These are phyloP conservation scores for Microdochium trichocladiopsis DNA, from an alignment of 2,329 filamentous ascomycete genomes.

Conservation along the genomic window DNA sequence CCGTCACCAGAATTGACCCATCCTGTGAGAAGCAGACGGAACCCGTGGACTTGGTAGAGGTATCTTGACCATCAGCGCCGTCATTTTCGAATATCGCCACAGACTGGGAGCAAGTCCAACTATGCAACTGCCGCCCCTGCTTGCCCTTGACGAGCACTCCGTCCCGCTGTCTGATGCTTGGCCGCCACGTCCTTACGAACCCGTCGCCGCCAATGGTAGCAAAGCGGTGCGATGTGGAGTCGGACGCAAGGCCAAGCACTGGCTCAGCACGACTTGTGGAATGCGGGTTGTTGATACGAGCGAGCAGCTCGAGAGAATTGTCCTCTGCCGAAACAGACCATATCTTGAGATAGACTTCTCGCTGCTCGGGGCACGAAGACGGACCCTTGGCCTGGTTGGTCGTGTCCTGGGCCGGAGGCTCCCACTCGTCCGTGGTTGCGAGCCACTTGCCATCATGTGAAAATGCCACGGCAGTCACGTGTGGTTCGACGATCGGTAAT, in stretches of 20 bases:
- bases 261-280: constrained; percentile 44
- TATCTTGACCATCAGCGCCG: constrained; percentile 27
- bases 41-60: constrained; percentile 40
- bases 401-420: constrained; percentile 63
- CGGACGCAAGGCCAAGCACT: constrained; percentile 67
- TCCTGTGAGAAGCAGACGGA: constrained; percentile 75
- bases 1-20: constrained; percentile 73
- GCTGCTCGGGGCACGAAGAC: constrained; percentile 29
- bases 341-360: constrained; percentile 83
- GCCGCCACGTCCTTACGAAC: constrained; percentile 73
- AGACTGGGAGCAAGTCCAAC: constrained; percentile 65
- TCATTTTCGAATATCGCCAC: constrained; percentile 41
- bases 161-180: constrained; percentile 60
- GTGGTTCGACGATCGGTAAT: constrained; percentile 67
- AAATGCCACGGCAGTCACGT: constrained; percentile 67
- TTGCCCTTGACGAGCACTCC: constrained; percentile 57
- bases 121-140: constrained; percentile 52
- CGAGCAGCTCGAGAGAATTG: constrained; percentile 65
- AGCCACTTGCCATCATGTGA: constrained; percentile 83
- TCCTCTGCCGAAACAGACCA: constrained; percentile 62
- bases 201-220: constrained; percentile 81
- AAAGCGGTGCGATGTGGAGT: constrained; percentile 65
- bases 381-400: constrained; percentile 43
- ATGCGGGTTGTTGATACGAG: constrained; percentile 81
- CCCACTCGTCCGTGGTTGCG: constrained; percentile 88